These are phyloP conservation scores for Magnolia officinalis DNA, from an alignment of 164 flowering plant genomes.

Conservation along the genomic window DNA sequence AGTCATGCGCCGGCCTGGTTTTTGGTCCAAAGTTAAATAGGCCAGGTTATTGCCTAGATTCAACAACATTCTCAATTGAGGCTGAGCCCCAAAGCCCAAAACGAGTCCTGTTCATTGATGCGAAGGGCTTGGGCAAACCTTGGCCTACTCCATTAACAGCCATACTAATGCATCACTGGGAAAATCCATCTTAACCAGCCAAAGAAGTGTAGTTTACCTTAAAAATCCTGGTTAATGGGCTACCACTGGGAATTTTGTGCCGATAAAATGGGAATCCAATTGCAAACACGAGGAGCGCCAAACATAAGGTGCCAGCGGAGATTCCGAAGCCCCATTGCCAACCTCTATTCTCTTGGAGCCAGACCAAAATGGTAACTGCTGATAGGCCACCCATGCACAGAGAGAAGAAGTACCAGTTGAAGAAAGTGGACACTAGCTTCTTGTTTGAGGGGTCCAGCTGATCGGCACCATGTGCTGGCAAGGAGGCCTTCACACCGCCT, in stretches of 20 bases:
- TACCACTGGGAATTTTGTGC: constrained; percentile 19
- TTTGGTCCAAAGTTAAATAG: no score
- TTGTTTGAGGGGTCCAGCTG: constrained; percentile 26
- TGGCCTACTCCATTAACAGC: no score
- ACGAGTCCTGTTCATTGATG: no score
- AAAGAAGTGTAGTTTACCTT: constrained; percentile 8
- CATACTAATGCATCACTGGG: background rate
- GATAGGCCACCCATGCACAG: constrained; percentile 28
- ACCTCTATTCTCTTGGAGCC: constrained; percentile 34
- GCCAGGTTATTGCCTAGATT: no score
- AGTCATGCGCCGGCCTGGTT: no score
- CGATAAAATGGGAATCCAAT: constrained; percentile 14
- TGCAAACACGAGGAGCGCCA: constrained; percentile 11
- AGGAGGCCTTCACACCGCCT: constrained; percentile 38
- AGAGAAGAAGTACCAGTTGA: constrained; percentile 37
- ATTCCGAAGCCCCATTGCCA: constrained; percentile 21
- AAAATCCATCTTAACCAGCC: background rate
- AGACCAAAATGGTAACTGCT: constrained; percentile 34
- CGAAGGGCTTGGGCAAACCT: no score
- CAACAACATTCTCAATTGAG: no score
- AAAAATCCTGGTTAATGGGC: constrained; percentile 17
- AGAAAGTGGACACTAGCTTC: constrained; percentile 29
- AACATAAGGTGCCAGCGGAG: constrained; percentile 1
- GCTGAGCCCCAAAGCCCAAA: no score
- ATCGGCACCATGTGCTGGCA: constrained; percentile 38